Conservation (phyloP, 2,329 filamentous ascomycete genomes). For the Dichotomopilus funicola region DNA sequence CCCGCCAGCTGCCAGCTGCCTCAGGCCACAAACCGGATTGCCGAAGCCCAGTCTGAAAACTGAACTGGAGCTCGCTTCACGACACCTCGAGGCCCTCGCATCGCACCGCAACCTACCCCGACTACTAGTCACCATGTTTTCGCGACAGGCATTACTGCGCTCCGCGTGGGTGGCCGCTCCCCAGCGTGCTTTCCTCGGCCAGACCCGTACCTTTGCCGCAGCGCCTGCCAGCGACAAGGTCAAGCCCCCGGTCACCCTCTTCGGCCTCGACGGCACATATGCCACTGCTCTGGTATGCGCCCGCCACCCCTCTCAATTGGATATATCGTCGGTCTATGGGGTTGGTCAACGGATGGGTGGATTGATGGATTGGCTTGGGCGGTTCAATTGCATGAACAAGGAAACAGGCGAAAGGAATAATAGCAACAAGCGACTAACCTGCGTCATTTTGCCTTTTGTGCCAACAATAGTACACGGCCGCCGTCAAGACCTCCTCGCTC, state of each 20-base stretch:
- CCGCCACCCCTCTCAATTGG: slow-evolving; percentile 2
- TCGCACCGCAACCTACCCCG: slow-evolving; percentile 16
- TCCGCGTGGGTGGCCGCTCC: slow-evolving; percentile 52
- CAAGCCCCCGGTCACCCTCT: slow-evolving; percentile 85
- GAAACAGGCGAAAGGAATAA: slow-evolving; percentile 15
- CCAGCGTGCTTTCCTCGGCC: slow-evolving; percentile 52
- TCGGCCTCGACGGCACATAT: slow-evolving; percentile 96
- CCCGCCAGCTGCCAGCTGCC: slow-evolving; percentile 17
- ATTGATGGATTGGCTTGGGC: background rate
- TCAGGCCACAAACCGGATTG: slow-evolving; percentile 23
- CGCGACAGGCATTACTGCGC: slow-evolving; percentile 52
- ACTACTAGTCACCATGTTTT: slow-evolving; percentile 45
- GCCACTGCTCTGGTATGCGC: slow-evolving; percentile 88
- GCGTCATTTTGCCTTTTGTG: slow-evolving; percentile 32
- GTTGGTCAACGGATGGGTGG: background rate
- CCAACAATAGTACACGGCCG: slow-evolving; percentile 77
- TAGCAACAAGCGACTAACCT: slow-evolving; percentile 25
- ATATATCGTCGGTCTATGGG: background rate
- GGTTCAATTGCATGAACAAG: background rate
- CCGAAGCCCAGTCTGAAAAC: slow-evolving; percentile 25
- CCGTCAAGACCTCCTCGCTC: slow-evolving; percentile 78
- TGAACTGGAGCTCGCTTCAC: slow-evolving; percentile 22
- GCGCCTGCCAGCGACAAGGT: slow-evolving; percentile 56
- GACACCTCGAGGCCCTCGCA: slow-evolving; percentile 24
- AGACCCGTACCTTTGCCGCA: slow-evolving; percentile 70